Conservation (phyloP, 148 eudicot genomes). For the Cornus kousa region DNA sequence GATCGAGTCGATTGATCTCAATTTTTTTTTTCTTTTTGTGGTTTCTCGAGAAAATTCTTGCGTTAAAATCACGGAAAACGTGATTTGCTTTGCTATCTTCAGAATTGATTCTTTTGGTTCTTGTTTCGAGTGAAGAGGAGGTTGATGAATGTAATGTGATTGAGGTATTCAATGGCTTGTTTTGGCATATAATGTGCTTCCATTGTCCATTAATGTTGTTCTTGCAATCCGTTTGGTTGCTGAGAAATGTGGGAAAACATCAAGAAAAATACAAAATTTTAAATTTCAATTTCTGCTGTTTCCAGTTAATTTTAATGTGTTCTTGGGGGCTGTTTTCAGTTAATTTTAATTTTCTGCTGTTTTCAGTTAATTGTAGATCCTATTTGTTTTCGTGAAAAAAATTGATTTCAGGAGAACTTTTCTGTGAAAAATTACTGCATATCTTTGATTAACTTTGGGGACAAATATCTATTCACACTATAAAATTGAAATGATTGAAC, state of each 20-base stretch:
- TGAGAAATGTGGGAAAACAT: not conserved
- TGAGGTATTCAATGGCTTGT: not conserved
- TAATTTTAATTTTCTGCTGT: not conserved
- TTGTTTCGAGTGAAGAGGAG: not conserved
- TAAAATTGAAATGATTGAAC: not conserved
- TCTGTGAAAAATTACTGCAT: not conserved
- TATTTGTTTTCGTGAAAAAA: not conserved
- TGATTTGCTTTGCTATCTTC: not conserved
- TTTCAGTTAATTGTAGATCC: not conserved
- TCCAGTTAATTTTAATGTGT: not conserved
- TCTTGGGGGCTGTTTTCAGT: not conserved
- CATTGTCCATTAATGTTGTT: not conserved
- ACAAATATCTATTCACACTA: not conserved
- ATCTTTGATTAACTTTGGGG: not conserved
- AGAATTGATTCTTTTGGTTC: not conserved
- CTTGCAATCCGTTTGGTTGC: constrained; percentile 2
- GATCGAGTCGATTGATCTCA: constrained; percentile 3
- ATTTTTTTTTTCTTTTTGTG: not conserved
- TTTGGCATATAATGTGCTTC: not conserved
- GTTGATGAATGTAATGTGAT: constrained; percentile 8
- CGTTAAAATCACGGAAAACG: not conserved
- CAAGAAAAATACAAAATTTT: not conserved
- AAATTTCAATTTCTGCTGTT: no score
- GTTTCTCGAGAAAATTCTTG: not conserved
- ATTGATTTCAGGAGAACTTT: not conserved